phyloP scores from a whole-genome alignment of 176 grass and related monocot species.

The Pontederia crassipes region DNA sequence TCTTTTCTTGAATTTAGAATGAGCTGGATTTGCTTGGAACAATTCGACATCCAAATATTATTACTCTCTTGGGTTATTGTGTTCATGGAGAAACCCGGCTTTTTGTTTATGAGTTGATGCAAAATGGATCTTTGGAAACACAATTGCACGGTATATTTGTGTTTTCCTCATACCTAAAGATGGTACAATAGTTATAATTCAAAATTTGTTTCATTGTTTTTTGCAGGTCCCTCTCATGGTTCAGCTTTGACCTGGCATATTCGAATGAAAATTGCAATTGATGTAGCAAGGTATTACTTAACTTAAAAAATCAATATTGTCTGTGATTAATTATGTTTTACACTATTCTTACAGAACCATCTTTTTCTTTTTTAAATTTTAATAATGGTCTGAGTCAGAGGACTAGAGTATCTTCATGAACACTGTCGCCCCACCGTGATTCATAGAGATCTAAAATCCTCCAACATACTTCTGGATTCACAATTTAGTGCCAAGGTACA shows the following conservation, averaged over 20 bases:
- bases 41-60: slow-evolving; percentile 91
- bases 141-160: slow-evolving; percentile 62
- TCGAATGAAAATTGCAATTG: slow-evolving; percentile 92
- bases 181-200: slow-evolving; percentile 10
- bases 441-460: slow-evolving; percentile 97
- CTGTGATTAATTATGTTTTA: background rate
- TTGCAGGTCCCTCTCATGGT: slow-evolving; percentile 83
- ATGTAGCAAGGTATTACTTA: slow-evolving; percentile 61
- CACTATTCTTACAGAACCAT: too few relatives aligned
- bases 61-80: slow-evolving; percentile 88
- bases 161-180: slow-evolving; percentile 9
- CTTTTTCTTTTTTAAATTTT: background rate
- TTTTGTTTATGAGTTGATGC: slow-evolving; percentile 94
- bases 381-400: slow-evolving; percentile 38
- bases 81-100: slow-evolving; percentile 51
- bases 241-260: slow-evolving; percentile 74
- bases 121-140: slow-evolving; percentile 83
- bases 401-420: slow-evolving; percentile 95
- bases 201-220: slow-evolving; percentile 22
- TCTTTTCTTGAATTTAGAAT: slow-evolving; percentile 47
- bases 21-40: slow-evolving; percentile 85
- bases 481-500: slow-evolving; percentile 82
- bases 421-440: slow-evolving; percentile 81
- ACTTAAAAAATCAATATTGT: background rate
- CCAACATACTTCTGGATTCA: slow-evolving; percentile 93